These are phyloP conservation scores for Millerozyma acaciae DNA, from an alignment of 805 yeast species.

Conservation along the genomic window DNA sequence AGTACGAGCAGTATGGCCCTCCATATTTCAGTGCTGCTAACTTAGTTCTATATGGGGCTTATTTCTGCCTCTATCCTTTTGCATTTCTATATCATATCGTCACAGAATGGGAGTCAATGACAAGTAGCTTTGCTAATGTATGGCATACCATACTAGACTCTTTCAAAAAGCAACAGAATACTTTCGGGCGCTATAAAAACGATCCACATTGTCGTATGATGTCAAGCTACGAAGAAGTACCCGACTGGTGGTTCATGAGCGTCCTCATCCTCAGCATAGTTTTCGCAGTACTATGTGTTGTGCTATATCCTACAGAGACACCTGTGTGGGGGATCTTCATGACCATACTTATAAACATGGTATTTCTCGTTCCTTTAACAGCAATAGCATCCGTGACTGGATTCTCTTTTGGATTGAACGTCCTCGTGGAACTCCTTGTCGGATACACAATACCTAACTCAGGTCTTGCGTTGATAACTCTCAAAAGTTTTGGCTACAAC, in stretches of 20 bases:
- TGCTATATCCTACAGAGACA: slow-evolving; percentile 48
- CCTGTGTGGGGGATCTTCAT: slow-evolving; percentile 64
- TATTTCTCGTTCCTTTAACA: slow-evolving; percentile 59
- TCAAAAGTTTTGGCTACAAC: slow-evolving; percentile 47
- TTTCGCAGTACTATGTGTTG: slow-evolving; percentile 41
- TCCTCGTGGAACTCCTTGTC: slow-evolving; percentile 58
- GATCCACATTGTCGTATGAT: slow-evolving; percentile 60
- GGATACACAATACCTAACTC: slow-evolving; percentile 63
- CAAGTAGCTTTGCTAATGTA: slow-evolving; percentile 33
- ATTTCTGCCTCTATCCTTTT: slow-evolving; percentile 54
- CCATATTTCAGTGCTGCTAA: slow-evolving; percentile 66
- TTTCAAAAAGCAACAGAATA: slow-evolving; percentile 8
- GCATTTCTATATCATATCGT: slow-evolving; percentile 46
- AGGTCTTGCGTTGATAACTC: slow-evolving; percentile 54
- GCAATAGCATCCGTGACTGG: slow-evolving; percentile 63
- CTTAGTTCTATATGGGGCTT: slow-evolving; percentile 54
- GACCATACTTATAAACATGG: slow-evolving; percentile 50
- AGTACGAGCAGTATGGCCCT: slow-evolving; percentile 55
- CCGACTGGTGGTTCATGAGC: slow-evolving; percentile 64
- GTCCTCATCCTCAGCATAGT: slow-evolving; percentile 45
- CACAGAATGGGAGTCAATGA: slow-evolving; percentile 44
- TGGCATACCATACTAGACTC: slow-evolving; percentile 24
- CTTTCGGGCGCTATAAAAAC: slow-evolving; percentile 25
- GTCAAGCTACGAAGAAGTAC: slow-evolving; percentile 62
- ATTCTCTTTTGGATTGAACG: slow-evolving; percentile 54